These are phyloP conservation scores for Melanopsichium pennsylvanicum DNA, from an alignment of 1,284 basidiomycete genomes.

Conservation along the genomic window DNA sequence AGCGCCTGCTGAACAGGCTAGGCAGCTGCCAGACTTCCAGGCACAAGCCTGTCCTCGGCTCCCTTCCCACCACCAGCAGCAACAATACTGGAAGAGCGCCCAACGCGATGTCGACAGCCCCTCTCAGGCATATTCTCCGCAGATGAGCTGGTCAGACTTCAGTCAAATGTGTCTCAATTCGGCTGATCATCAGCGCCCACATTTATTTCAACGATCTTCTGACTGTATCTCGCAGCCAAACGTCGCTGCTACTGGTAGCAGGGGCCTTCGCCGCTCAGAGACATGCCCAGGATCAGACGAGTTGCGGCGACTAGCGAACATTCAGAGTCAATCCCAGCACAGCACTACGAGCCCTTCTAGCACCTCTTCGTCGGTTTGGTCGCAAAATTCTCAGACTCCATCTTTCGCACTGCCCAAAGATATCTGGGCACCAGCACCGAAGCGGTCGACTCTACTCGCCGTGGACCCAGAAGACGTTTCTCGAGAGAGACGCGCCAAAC, in stretches of 20 bases:
- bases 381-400: not conserved
- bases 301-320: not conserved
- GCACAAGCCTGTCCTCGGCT: not conserved
- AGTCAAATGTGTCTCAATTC: not conserved
- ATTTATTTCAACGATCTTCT: not conserved
- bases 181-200: not conserved
- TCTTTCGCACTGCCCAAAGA: conserved; percentile 11
- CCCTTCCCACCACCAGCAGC: not conserved
- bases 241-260: not conserved
- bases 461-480: conserved; percentile 32
- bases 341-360: too few relatives aligned
- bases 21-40: too few relatives aligned
- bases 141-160: conserved; percentile 1
- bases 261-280: conserved; percentile 8
- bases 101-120: not conserved
- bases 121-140: conserved; percentile 17
- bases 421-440: conserved; percentile 41
- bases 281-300: conserved; percentile 2
- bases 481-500: conserved; percentile 22
- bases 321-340: not conserved
- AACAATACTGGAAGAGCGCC: not conserved
- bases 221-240: not conserved
- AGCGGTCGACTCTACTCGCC: conserved; percentile 15
- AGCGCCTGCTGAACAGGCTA: too few relatives aligned
- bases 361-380: conserved; percentile 1